These are phyloP conservation scores for Puccinia triticina DNA, from an alignment of 1,284 basidiomycete species.

Conservation along the genomic window DNA sequence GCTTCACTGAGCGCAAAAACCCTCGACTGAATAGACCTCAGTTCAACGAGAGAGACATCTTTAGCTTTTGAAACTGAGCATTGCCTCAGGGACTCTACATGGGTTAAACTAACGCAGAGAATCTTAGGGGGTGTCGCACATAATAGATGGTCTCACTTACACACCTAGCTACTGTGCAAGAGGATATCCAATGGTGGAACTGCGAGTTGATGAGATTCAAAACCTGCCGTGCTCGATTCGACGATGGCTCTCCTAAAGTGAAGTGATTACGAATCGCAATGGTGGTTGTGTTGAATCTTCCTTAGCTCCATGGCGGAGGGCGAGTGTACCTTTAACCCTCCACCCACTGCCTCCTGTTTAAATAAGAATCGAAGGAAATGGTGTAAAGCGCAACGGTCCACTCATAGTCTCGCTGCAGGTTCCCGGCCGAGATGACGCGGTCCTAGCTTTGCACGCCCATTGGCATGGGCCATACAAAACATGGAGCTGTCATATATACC, in stretches of 20 bases:
- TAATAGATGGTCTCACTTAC: neutral
- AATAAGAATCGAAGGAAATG: neutral
- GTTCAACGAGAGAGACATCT: neutral
- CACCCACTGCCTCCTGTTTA: neutral
- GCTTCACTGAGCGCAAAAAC: conserved; percentile 5
- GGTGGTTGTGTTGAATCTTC: neutral
- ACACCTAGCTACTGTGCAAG: too few species aligned
- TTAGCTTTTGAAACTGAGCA: neutral
- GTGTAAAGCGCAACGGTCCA: neutral
- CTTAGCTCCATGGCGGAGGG: neutral
- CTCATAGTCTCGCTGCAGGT: neutral
- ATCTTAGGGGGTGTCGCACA: neutral
- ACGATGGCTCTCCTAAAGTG: neutral
- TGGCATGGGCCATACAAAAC: too few species aligned
- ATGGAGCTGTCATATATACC: too few species aligned
- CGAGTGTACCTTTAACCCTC: neutral
- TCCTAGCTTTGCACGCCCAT: too few species aligned
- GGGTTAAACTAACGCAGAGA: neutral
- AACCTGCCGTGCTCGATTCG: neutral
- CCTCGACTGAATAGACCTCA: neutral
- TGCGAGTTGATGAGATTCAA: neutral
- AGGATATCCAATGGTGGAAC: conserved; percentile 4
- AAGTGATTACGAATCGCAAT: neutral
- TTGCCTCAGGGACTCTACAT: too few species aligned
- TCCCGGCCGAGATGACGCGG: neutral